Evolutionary conservation across 2,329 filamentous ascomycete species (phyloP).

Genomic region (Endothia cerciana): DNA sequence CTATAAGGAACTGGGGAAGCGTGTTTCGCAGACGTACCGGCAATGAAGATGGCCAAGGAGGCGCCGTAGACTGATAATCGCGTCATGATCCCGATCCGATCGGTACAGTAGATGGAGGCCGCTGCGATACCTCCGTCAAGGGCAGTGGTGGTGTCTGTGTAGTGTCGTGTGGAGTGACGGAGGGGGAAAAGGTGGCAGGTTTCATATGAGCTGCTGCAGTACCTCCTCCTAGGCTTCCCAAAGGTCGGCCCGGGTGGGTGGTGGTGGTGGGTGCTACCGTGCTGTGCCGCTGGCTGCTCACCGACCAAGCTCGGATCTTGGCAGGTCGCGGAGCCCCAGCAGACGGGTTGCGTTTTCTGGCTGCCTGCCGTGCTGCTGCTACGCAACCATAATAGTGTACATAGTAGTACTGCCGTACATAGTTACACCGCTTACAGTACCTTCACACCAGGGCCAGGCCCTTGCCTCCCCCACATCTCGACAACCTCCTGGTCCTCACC

Average conservation of each 20-base stretch:
- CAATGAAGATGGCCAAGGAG: constrained; percentile 28
- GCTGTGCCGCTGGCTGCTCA: background rate
- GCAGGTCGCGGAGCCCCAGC: background rate
- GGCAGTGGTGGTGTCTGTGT: background rate
- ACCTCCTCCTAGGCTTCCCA: too few species aligned
- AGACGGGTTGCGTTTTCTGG: background rate
- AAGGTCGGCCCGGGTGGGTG: too few species aligned
- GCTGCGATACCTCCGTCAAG: constrained; percentile 12
- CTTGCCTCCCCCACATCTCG: background rate
- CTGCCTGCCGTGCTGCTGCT: constrained; percentile 2
- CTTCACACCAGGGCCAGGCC: background rate
- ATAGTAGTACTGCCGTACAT: background rate
- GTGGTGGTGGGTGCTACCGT: background rate
- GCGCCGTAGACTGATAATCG: constrained; percentile 29
- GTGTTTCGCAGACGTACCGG: constrained; percentile 22
- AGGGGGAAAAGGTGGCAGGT: constrained; percentile 25
- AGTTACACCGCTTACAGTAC: background rate
- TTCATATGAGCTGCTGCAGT: constrained; percentile 22
- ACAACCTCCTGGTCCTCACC: background rate
- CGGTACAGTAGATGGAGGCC: constrained; percentile 16
- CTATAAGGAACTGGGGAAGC: background rate
- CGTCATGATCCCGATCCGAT: constrained; percentile 24
- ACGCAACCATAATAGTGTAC: too few species aligned
- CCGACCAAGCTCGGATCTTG: background rate
- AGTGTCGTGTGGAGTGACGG: constrained; percentile 16